Conservation (phyloP, 2,329 filamentous ascomycete genomes). For the Blumeria hordei region DNA sequence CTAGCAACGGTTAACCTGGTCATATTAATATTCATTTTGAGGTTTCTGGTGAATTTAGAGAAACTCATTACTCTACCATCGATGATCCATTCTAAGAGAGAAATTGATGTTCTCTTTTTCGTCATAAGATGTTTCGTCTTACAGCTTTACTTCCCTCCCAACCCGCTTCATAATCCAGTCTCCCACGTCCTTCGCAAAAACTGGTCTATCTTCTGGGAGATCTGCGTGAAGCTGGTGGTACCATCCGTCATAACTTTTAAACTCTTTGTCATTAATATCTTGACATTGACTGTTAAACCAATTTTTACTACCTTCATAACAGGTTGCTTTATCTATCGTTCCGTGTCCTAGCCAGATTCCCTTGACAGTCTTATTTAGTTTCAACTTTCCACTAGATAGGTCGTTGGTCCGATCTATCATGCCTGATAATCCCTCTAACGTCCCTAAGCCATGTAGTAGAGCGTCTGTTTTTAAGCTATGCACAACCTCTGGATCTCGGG, state of each 20-base stretch:
- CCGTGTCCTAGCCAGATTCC: slow-evolving; percentile 56
- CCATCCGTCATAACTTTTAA: slow-evolving; percentile 51
- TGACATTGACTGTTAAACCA: slow-evolving; percentile 32
- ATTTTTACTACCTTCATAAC: slow-evolving; percentile 35
- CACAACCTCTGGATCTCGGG: slow-evolving; percentile 39
- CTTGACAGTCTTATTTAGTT: slow-evolving; percentile 27
- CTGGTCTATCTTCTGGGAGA: slow-evolving; percentile 14
- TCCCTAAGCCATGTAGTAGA: slow-evolving; percentile 63
- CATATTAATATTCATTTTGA: too few species aligned
- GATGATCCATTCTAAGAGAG: too few species aligned
- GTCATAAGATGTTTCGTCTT: not conserved
- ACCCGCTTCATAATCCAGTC: slow-evolving; percentile 37
- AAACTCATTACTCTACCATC: too few species aligned
- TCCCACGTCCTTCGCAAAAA: slow-evolving; percentile 29
- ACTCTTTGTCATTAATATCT: slow-evolving; percentile 37
- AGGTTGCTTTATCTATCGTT: slow-evolving; percentile 45
- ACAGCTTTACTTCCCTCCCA: slow-evolving; percentile 5
- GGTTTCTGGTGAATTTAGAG: too few species aligned
- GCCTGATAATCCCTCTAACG: slow-evolving; percentile 53
- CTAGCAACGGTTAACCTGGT: slow-evolving; percentile 8
- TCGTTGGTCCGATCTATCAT: slow-evolving; percentile 50
- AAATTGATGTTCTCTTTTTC: not conserved
- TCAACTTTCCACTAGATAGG: slow-evolving; percentile 30
- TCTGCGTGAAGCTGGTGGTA: slow-evolving; percentile 54
- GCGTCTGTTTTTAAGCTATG: slow-evolving; percentile 37